Conservation (phyloP, 495 filamentous ascomycete genomes). For the Aspergillus homomorphus region DNA sequence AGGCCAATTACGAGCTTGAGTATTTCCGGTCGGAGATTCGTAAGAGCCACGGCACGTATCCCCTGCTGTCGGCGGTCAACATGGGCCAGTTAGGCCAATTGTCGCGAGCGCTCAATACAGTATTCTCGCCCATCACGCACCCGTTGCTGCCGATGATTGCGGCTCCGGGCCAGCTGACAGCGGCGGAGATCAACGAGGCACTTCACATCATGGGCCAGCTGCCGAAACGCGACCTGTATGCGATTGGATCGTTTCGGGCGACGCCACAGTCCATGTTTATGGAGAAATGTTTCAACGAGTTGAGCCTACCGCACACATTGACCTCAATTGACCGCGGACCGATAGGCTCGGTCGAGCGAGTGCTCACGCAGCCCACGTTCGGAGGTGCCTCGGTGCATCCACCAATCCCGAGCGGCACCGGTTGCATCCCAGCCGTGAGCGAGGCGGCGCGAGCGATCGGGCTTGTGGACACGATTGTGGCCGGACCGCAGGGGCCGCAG, state of each 20-base stretch:
- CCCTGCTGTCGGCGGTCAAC: conserved; percentile 76
- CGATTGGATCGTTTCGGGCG: conserved; percentile 67
- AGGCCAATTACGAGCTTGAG: conserved; percentile 83
- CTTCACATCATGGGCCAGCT: conserved; percentile 75
- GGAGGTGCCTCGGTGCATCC: conserved; percentile 78
- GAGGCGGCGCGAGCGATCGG: conserved; percentile 73
- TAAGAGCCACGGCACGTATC: conserved; percentile 56
- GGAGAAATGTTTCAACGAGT: conserved; percentile 85
- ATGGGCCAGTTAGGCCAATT: conserved; percentile 83
- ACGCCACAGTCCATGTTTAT: conserved; percentile 78
- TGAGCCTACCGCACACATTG: conserved; percentile 77
- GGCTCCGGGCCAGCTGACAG: conserved; percentile 77
- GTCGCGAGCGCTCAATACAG: conserved; percentile 73
- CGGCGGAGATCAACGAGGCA: conserved; percentile 77
- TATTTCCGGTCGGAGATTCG: conserved; percentile 79
- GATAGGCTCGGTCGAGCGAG: conserved; percentile 60
- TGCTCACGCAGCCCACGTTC: conserved; percentile 67
- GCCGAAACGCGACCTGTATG: conserved; percentile 75
- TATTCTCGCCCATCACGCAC: conserved; percentile 84
- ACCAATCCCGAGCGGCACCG: conserved; percentile 49
- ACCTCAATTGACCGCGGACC: conserved; percentile 68
- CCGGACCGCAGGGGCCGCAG: conserved; percentile 24
- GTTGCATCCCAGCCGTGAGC: conserved; percentile 62
- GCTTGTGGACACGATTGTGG: conserved; percentile 74
- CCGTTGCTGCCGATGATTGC: conserved; percentile 80